Conservation (phyloP, 192 early-diverging fungal species). For the Cladochytrium replicatum region DNA sequence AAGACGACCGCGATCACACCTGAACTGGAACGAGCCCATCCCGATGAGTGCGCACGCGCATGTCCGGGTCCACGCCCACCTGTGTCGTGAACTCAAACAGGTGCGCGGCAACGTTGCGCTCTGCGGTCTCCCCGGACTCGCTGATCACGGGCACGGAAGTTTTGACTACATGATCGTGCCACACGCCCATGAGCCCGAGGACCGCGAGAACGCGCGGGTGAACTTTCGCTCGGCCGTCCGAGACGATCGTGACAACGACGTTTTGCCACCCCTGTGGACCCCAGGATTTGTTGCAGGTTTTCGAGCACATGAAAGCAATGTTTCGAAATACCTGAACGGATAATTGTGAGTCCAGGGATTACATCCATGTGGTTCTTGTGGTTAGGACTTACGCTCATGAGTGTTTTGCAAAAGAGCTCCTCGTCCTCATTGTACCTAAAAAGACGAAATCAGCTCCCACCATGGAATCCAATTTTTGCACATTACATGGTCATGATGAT, state of each 20-base stretch:
- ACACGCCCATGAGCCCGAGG: conserved; percentile 67
- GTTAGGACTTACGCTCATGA: conserved; percentile 56
- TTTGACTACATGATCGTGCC: conserved; percentile 44
- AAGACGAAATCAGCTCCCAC: conserved; percentile 40
- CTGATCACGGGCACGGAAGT: conserved; percentile 37
- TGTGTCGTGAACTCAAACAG: conserved; percentile 84
- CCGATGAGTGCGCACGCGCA: conserved; percentile 40
- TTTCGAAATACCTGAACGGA: conserved; percentile 80
- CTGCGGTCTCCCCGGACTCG: conserved; percentile 13
- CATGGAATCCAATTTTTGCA: conserved; percentile 7
- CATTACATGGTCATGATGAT: conserved; percentile 88
- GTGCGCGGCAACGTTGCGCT: conserved; percentile 60
- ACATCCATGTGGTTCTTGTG: conserved; percentile 68
- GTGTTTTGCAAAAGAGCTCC: conserved; percentile 76
- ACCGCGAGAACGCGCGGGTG: conserved; percentile 54
- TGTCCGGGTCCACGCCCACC: conserved; percentile 47
- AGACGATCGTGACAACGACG: conserved; percentile 37
- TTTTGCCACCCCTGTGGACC: conserved; percentile 47
- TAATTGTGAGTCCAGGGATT: too few relatives aligned
- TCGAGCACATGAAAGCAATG: conserved; percentile 75
- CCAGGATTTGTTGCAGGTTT: conserved; percentile 60
- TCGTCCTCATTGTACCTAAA: conserved; percentile 79
- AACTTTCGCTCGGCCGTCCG: conserved; percentile 70
- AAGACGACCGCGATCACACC: conserved; percentile 11
- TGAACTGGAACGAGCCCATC: conserved; percentile 56